These are phyloP conservation scores for Echinosophora koreensis DNA, from an alignment of 306 rosid genomes.

Conservation along the genomic window DNA sequence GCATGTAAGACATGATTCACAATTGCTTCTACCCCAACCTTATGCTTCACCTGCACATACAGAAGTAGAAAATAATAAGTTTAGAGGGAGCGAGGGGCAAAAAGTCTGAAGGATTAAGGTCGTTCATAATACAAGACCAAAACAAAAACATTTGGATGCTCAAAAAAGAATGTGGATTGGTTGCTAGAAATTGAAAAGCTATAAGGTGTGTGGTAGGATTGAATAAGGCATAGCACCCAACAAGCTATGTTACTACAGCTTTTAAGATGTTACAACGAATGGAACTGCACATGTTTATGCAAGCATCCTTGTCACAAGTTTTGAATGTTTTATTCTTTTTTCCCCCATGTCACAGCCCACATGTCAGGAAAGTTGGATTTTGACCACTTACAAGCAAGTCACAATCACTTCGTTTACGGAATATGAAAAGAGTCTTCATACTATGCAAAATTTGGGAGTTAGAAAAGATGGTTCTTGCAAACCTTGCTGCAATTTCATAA, in stretches of 20 bases:
- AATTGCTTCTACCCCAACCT: slow-evolving; percentile 79
- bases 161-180: not conserved
- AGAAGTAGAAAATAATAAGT: slow-evolving; percentile 5
- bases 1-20: slow-evolving; percentile 72
- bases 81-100: not conserved
- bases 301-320: no score
- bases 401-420: no score
- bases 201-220: not conserved
- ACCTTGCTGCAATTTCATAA: not conserved
- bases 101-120: not conserved
- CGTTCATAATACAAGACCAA: not conserved
- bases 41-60: slow-evolving; percentile 80
- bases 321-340: no score
- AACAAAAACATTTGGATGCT: not conserved
- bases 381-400: no score
- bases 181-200: not conserved
- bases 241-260: not conserved
- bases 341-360: no score
- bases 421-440: no score
- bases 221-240: not conserved
- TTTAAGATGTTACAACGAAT: not conserved
- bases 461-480: not conserved
- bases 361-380: no score
- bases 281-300: not conserved
- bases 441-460: not conserved